Conservation (phyloP, 2,329 filamentous ascomycete genomes). For the Pestalotiopsis sp. region DNA sequence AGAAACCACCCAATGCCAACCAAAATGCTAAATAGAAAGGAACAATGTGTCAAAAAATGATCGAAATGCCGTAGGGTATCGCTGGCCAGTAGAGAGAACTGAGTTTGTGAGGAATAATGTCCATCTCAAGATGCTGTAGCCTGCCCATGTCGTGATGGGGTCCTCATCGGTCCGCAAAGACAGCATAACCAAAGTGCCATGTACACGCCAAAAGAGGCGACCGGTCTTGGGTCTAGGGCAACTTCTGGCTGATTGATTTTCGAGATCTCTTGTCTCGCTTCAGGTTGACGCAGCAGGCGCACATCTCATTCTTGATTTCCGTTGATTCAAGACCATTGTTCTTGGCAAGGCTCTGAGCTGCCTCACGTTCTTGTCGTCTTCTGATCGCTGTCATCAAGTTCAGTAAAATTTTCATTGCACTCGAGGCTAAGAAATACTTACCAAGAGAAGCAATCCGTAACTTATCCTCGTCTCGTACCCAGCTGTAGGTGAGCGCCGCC, state of each 20-base stretch:
- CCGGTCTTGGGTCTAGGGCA: not conserved
- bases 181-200: not conserved
- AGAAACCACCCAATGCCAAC: not conserved
- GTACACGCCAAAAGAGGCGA: not conserved
- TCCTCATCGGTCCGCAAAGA: not conserved
- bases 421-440: constrained; percentile 31
- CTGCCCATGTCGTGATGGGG: not conserved
- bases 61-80: not conserved
- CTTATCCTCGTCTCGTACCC: constrained; percentile 45
- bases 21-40: not conserved
- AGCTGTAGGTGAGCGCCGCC: constrained; percentile 46
- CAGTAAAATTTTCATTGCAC: not conserved
- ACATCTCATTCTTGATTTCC: constrained; percentile 22
- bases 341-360: constrained; percentile 21
- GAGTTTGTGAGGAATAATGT: not conserved
- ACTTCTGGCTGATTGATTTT: too few relatives aligned
- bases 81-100: not conserved
- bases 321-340: constrained; percentile 20
- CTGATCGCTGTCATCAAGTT: constrained; percentile 19
- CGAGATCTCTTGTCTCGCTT: constrained; percentile 13
- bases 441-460: constrained; percentile 40
- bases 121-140: not conserved
- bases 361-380: constrained; percentile 21
- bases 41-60: not conserved
- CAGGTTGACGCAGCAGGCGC: constrained; percentile 28